A percentile compares a stretch with the other conserved stretches of the same genome.
These are phyloP conservation scores for Fusarium nematophilum DNA, from an alignment of 2,329 filamentous ascomycete genomes.

Conservation along the genomic window DNA sequence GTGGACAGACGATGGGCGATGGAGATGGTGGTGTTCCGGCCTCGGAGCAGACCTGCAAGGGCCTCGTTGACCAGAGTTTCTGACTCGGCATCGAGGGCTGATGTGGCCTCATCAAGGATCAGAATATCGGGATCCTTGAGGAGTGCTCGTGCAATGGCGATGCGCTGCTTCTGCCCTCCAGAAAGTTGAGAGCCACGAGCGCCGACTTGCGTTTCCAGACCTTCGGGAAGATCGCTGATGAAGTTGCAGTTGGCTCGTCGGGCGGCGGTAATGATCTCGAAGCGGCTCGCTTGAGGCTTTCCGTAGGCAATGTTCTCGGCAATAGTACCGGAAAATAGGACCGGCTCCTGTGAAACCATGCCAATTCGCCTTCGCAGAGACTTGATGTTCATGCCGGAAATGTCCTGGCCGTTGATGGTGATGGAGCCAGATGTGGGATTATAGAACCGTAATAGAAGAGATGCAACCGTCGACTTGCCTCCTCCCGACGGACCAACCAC, in stretches of 20 bases:
- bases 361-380: conserved; percentile 92
- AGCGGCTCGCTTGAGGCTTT: conserved; percentile 78
- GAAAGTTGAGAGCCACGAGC: conserved; percentile 93
- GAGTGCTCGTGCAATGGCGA: conserved; percentile 93
- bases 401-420: conserved; percentile 84
- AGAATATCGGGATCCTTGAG: conserved; percentile 97
- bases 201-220: conserved; percentile 92
- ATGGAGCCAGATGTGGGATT: conserved; percentile 82
- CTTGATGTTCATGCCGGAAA: conserved; percentile 90
- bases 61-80: conserved; percentile 97
- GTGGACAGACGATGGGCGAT: conserved; percentile 96
- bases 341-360: conserved; percentile 94
- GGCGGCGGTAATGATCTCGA: conserved; percentile 87
- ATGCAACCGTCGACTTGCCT: conserved; percentile 95
- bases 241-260: conserved; percentile 95
- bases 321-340: conserved; percentile 87
- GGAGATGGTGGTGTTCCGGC: conserved; percentile 95
- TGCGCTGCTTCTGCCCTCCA: conserved; percentile 96
- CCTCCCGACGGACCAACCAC: conserved; percentile 97
- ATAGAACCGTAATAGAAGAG: conserved; percentile 93
- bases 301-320: conserved; percentile 94
- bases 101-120: conserved; percentile 96
- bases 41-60: conserved; percentile 80
- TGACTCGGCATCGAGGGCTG: conserved; percentile 93
- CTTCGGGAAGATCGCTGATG: conserved; percentile 95